Percentiles rank a stretch among this genome's conserved stretches.
Evolutionary conservation across 164 flowering plant genomes (phyloP).

Genomic region (Sextonia rubra): DNA sequence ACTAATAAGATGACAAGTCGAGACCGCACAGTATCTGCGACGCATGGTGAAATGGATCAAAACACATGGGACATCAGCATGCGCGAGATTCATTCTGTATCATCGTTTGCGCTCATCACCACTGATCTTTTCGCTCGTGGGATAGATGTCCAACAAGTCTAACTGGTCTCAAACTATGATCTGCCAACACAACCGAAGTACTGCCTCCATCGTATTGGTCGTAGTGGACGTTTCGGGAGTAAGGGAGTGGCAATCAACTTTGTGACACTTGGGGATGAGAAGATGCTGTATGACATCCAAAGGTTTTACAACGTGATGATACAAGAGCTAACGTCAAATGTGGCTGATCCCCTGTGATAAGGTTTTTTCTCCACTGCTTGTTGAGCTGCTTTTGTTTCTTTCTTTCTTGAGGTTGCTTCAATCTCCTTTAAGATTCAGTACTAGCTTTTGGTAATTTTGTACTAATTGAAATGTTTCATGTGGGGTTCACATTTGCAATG

Average conservation of each 20-base stretch:
- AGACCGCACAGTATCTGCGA: conserved; percentile 83
- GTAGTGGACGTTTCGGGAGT: conserved; percentile 83
- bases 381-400: conserved; percentile 11
- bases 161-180: conserved; percentile 77
- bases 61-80: conserved; percentile 81
- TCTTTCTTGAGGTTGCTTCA: background rate
- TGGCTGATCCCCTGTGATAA: conserved; percentile 66
- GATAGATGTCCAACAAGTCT: conserved; percentile 87
- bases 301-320: conserved; percentile 67
- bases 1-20: conserved; percentile 85
- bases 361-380: background rate
- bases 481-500: conserved; percentile 24
- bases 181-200: conserved; percentile 85
- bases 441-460: conserved; percentile 14
- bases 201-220: conserved; percentile 83
- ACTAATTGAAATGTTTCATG: conserved; percentile 5
- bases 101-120: conserved; percentile 82
- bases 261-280: conserved; percentile 65
- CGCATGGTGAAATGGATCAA: conserved; percentile 90
- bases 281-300: conserved; percentile 76
- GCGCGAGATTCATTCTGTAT: conserved; percentile 85
- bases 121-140: conserved; percentile 88
- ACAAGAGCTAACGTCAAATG: conserved; percentile 70
- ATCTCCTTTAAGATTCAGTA: conserved; percentile 8
- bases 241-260: conserved; percentile 86